phyloP scores from a whole-genome alignment of 2,329 filamentous ascomycete species.

The Ceratocystis papillata region DNA sequence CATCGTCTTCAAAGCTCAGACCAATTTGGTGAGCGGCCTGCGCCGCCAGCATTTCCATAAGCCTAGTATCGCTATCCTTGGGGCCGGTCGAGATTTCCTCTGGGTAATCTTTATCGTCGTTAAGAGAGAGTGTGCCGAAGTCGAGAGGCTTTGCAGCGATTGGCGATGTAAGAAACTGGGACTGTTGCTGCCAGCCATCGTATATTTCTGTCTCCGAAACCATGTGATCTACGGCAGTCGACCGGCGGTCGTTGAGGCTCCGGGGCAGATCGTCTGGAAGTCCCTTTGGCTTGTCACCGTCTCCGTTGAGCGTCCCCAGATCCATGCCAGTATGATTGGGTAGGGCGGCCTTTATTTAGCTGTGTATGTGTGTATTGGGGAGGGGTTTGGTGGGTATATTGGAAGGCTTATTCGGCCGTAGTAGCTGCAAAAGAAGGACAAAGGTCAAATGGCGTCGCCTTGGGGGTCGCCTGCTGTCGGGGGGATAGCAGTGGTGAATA shows the following conservation, averaged over 20 bases:
- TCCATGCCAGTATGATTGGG: constrained; percentile 43
- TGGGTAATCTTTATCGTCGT: constrained; percentile 56
- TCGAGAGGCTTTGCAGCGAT: constrained; percentile 71
- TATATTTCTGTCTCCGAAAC: constrained; percentile 89
- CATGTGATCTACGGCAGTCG: constrained; percentile 49
- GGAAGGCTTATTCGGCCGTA: neutral
- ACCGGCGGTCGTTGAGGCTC: constrained; percentile 77
- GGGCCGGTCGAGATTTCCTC: constrained; percentile 41
- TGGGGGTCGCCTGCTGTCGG: neutral
- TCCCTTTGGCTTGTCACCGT: constrained; percentile 37
- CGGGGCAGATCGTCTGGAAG: constrained; percentile 81
- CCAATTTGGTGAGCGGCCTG: constrained; percentile 77
- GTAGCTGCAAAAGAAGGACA: neutral
- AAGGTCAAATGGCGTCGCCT: neutral
- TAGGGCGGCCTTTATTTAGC: constrained; percentile 21
- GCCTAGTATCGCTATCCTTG: constrained; percentile 68
- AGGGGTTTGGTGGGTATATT: neutral
- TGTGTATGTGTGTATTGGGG: constrained; percentile 31
- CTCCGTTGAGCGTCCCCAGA: constrained; percentile 40
- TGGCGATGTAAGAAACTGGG: constrained; percentile 83
- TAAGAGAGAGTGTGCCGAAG: constrained; percentile 70
- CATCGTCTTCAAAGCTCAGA: constrained; percentile 64
- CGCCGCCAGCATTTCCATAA: constrained; percentile 93
- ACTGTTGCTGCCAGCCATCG: constrained; percentile 98
- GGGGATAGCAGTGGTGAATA: neutral